Conservation (phyloP, 495 filamentous ascomycete genomes). For the Podospora pseudopauciseta region DNA sequence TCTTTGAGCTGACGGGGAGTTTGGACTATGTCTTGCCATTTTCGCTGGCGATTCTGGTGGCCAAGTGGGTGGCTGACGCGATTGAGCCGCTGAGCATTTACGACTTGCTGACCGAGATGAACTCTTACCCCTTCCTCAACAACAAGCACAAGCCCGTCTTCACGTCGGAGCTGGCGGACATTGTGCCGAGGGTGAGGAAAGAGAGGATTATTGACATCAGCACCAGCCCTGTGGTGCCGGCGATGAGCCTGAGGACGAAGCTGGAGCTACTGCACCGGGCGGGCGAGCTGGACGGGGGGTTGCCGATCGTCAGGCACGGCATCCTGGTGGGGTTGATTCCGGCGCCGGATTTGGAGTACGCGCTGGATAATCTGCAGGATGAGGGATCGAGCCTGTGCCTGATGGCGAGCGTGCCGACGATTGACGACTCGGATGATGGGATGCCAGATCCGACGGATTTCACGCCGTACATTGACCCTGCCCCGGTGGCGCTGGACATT, state of each 20-base stretch:
- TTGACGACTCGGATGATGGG: constrained; percentile 56
- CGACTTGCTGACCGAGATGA: constrained; percentile 91
- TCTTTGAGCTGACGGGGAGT: constrained; percentile 94
- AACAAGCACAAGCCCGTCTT: constrained; percentile 89
- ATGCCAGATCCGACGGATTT: constrained; percentile 74
- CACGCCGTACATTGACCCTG: constrained; percentile 85
- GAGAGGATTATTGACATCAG: constrained; percentile 87
- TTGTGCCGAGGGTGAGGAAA: constrained; percentile 68
- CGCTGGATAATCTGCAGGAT: constrained; percentile 73
- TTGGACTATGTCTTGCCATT: constrained; percentile 94
- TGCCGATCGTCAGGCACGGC: constrained; percentile 76
- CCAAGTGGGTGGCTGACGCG: constrained; percentile 97
- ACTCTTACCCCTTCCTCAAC: constrained; percentile 92
- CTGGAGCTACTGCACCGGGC: constrained; percentile 76
- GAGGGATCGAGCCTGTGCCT: constrained; percentile 72
- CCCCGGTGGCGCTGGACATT: constrained; percentile 84
- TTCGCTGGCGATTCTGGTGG: constrained; percentile 83
- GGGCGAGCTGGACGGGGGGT: constrained; percentile 87
- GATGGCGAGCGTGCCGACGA: constrained; percentile 64
- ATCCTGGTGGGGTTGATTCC: constrained; percentile 89
- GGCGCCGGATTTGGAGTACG: constrained; percentile 91
- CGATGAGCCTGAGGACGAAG: constrained; percentile 69
- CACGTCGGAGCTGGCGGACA: constrained; percentile 79
- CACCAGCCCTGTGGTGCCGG: constrained; percentile 69
- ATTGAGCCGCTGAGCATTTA: constrained; percentile 95